Evolutionary conservation across 2,329 filamentous ascomycete genomes (phyloP).

Genomic region (Akanthomyces muscarius): DNA sequence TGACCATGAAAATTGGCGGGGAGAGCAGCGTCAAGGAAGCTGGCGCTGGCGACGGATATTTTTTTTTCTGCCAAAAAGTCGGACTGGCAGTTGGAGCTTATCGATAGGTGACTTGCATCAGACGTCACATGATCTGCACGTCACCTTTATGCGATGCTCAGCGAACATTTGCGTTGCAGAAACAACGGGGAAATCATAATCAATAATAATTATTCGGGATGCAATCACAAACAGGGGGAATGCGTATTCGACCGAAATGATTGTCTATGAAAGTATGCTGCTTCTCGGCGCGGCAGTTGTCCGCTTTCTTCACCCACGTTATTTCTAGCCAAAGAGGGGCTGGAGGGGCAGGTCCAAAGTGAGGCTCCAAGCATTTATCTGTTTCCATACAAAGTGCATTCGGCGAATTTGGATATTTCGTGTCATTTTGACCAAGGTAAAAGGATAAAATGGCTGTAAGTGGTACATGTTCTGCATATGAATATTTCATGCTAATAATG

Average conservation of each 20-base stretch:
- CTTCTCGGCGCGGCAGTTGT: background rate
- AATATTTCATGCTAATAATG: background rate
- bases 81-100: background rate
- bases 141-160: background rate
- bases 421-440: background rate
- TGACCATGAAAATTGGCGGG: constrained; percentile 5
- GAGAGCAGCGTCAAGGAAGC: constrained; percentile 2
- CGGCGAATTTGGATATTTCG: background rate
- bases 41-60: constrained; percentile 4
- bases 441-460: constrained; percentile 23
- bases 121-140: constrained; percentile 8
- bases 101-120: constrained; percentile 2
- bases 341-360: background rate
- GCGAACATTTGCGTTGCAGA: background rate
- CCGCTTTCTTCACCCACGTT: background rate
- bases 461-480: background rate
- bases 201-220: no score
- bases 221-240: no score
- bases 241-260: background rate
- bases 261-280: background rate
- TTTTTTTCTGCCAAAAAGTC: constrained; percentile 15
- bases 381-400: background rate
- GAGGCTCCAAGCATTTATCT: background rate
- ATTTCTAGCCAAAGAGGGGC: background rate
- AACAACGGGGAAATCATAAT: background rate